A percentile compares a stretch with the other conserved stretches of the same genome.
Conservation (phyloP, 1,284 basidiomycete genomes). For the Naganishia cerealis region DNA sequence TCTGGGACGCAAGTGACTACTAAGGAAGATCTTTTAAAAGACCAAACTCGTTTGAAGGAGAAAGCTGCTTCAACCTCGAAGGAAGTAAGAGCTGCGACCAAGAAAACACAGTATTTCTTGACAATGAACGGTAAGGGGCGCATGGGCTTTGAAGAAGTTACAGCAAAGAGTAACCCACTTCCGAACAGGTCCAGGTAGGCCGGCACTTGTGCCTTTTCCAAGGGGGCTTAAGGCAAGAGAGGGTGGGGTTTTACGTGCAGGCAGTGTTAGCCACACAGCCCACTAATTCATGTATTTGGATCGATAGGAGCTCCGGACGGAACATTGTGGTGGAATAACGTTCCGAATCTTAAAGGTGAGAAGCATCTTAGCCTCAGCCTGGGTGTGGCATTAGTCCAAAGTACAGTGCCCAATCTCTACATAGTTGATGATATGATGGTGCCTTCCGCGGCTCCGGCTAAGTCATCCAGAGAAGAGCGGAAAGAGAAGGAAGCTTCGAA, state of each 20-base stretch:
- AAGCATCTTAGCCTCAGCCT: background rate
- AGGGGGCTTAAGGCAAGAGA: slow-evolving; percentile 32
- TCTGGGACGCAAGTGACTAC: slow-evolving; percentile 26
- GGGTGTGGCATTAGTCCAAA: background rate
- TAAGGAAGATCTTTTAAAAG: slow-evolving; percentile 30
- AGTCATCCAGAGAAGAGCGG: slow-evolving; percentile 32
- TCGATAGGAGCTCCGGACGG: slow-evolving; percentile 30
- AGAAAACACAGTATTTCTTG: slow-evolving; percentile 36
- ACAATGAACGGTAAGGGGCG: slow-evolving; percentile 32
- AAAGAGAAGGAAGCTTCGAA: slow-evolving; percentile 34
- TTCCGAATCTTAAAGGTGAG: slow-evolving; percentile 30
- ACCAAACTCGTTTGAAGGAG: slow-evolving; percentile 29
- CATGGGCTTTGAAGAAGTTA: too few relatives aligned
- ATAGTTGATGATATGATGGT: slow-evolving; percentile 34
- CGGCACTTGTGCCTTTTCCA: slow-evolving; percentile 34
- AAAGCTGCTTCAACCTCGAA: slow-evolving; percentile 27
- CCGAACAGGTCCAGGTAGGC: slow-evolving; percentile 30
- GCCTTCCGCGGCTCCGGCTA: slow-evolving; percentile 28
- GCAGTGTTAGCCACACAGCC: background rate
- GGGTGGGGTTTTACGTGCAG: slow-evolving; percentile 1
- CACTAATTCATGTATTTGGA: background rate
- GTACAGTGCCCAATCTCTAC: background rate
- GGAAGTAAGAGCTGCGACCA: slow-evolving; percentile 33
- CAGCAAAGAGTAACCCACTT: background rate
- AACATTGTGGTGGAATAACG: slow-evolving; percentile 36